A percentile compares a stretch with the other conserved stretches of the same genome.
phyloP scores from a whole-genome alignment of 768 basidiomycete species.

The Boletales sp. region DNA sequence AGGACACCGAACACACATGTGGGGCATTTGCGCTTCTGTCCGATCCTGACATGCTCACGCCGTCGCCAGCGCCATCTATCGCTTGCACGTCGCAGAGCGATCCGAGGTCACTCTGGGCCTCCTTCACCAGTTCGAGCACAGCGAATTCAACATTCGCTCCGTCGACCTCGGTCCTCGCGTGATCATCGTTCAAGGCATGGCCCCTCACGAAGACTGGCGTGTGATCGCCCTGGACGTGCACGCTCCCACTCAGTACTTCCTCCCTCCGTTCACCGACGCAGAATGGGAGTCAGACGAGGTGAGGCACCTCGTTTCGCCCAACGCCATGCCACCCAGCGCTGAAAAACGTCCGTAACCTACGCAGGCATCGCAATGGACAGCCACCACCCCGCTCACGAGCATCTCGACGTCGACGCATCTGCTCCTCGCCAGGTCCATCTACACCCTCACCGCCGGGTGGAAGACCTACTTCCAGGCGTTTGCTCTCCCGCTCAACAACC shows the following conservation, averaged over 20 bases:
- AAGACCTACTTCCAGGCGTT: constrained; percentile 12
- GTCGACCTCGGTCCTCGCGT: constrained; percentile 16
- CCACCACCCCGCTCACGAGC: background rate
- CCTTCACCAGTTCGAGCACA: constrained; percentile 11
- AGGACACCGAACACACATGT: no score
- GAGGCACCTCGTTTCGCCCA: background rate
- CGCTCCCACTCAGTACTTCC: constrained; percentile 1
- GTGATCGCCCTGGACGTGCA: constrained; percentile 16
- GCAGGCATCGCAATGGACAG: background rate
- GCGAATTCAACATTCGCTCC: background rate
- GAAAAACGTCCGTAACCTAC: background rate
- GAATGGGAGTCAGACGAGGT: constrained; percentile 2
- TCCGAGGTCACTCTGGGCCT: constrained; percentile 7
- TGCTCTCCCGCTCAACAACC: constrained; percentile 2
- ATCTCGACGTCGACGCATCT: constrained; percentile 22
- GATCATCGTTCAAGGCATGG: constrained; percentile 3
- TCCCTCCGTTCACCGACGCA: background rate
- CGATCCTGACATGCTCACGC: no score
- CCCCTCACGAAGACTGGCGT: background rate
- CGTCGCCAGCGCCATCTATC: no score
- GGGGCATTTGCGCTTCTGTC: no score
- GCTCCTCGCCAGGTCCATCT: constrained; percentile 7
- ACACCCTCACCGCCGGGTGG: background rate
- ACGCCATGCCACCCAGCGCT: background rate
- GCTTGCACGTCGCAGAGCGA: no score